phyloP scores from a whole-genome alignment of 2,329 filamentous ascomycete species.

The Pseudopithomyces maydicus region DNA sequence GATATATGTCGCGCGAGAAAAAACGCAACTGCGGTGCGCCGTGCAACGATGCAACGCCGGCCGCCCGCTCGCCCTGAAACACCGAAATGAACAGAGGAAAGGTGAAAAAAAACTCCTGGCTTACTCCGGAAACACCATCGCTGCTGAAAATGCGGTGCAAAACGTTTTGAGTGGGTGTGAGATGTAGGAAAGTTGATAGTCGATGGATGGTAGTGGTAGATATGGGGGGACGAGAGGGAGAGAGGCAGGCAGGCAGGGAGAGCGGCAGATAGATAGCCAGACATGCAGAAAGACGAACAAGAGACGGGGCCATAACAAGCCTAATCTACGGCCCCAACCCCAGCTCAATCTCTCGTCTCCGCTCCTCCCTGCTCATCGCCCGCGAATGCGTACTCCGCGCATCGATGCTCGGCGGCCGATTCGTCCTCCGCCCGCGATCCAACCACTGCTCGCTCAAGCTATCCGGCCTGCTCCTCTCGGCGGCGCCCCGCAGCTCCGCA shows the following conservation, averaged over 20 bases:
- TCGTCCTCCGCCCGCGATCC: constrained; percentile 33
- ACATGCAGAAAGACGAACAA: not conserved
- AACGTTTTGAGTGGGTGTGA: not conserved
- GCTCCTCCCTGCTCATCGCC: constrained; percentile 44
- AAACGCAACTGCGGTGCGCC: too few relatives aligned
- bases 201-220: too few relatives aligned
- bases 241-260: not conserved
- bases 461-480: constrained; percentile 32
- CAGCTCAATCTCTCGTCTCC: constrained; percentile 49
- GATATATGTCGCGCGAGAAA: too few relatives aligned
- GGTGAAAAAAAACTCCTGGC: too few relatives aligned
- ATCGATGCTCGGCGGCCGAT: constrained; percentile 32
- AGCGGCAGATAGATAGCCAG: constrained; percentile 9
- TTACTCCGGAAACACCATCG: constrained; percentile 13
- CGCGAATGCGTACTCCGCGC: constrained; percentile 36
- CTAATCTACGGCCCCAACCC: constrained; percentile 23
- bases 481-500: constrained; percentile 25
- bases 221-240: too few relatives aligned
- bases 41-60: too few relatives aligned
- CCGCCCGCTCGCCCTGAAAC: not conserved
- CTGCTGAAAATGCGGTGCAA: constrained; percentile 11
- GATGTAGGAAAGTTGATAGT: not conserved
- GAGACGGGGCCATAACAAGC: too few relatives aligned
- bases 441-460: constrained; percentile 37
- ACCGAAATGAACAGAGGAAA: too few relatives aligned